A percentile compares a stretch with the other conserved stretches of the same genome.
Evolutionary conservation across 805 yeast genomes (phyloP).

Genomic region (Cyberlindnera bimundalis): DNA sequence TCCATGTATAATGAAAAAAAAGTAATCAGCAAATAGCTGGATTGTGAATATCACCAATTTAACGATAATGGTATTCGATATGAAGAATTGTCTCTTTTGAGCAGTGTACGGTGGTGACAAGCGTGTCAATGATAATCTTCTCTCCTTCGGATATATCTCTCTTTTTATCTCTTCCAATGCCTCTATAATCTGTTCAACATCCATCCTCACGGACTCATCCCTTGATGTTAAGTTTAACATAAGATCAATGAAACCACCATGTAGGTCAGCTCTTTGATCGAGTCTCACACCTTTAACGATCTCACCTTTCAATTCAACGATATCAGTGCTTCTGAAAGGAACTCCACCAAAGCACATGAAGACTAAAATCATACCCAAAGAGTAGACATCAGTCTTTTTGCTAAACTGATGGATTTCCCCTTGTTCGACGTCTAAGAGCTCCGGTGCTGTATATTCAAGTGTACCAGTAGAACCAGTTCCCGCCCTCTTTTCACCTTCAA

Average conservation of each 20-base stretch:
- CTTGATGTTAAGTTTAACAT: conserved; percentile 37
- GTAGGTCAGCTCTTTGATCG: conserved; percentile 24
- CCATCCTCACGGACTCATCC: conserved; percentile 39
- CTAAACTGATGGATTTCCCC: conserved; percentile 45
- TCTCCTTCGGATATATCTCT: background rate
- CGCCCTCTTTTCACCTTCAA: conserved; percentile 58
- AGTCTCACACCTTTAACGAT: conserved; percentile 26
- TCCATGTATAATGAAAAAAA: background rate
- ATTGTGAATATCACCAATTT: no score
- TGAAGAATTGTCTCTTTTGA: no score
- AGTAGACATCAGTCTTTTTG: conserved; percentile 73
- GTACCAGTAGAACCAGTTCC: conserved; percentile 89
- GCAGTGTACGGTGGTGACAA: background rate
- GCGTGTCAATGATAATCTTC: conserved; percentile 4
- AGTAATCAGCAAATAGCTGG: background rate
- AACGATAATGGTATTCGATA: no score
- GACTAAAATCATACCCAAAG: conserved; percentile 79
- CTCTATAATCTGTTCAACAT: conserved; percentile 37
- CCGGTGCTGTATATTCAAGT: conserved; percentile 85
- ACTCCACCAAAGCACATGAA: conserved; percentile 67
- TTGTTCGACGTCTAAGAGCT: conserved; percentile 29
- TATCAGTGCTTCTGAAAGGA: conserved; percentile 45
- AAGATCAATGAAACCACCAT: conserved; percentile 33
- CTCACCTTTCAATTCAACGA: conserved; percentile 33
- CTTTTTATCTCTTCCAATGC: conserved; percentile 24